Evolutionary conservation across 1,284 basidiomycete species (phyloP), one percentile per base, ranked within the genome.

Genomic region (Cystobasidium pallidum): DNA sequence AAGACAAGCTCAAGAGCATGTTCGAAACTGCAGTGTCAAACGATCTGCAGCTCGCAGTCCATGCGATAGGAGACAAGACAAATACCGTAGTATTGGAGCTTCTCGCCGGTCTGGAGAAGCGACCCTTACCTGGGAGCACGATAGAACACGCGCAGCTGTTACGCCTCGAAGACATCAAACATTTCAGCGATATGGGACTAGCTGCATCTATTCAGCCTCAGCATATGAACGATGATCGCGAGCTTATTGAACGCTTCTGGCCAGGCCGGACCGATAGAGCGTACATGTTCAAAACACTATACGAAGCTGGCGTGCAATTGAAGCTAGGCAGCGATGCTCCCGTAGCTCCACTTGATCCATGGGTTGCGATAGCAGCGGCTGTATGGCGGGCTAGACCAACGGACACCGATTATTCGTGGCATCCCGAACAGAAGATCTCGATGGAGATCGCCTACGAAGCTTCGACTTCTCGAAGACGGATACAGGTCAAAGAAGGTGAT

Each of bases 81-180:
- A 79, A 79, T 59, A 59, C 72, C 21, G 72, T 77, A 36, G 74
- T 75, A 2, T 76, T 81, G 52, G 61, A 74, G 21, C 73, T 75
- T 1, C 64, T 80, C 30, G 68, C 67, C 3, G 43, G 73, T 2
- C 70, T 77, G 11, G 47, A 51, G 11, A 74, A 73, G 11, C 66
- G 65, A 0, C 76, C 78, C 0, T 70, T 78, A 1, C 72, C 75
- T 0, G 78, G 78, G 0, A 76, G 75, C 2, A 77, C 78, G 19
- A 80, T 81, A 66, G 80, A 80, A 66, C 80, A 81, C 54, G 80
- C 79, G 11, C 80, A 81, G 71, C 74, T 80, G 24, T 75, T 81
- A 59, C 57, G 72, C 1, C 62, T 73, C 13, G 65, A 72, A 30
- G 80, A 80, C 65, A 68, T 81, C 13, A 70, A 76, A 2, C 73